Conservation (phyloP, 441 rosid species). For the Flueggea neowawraea region DNA sequence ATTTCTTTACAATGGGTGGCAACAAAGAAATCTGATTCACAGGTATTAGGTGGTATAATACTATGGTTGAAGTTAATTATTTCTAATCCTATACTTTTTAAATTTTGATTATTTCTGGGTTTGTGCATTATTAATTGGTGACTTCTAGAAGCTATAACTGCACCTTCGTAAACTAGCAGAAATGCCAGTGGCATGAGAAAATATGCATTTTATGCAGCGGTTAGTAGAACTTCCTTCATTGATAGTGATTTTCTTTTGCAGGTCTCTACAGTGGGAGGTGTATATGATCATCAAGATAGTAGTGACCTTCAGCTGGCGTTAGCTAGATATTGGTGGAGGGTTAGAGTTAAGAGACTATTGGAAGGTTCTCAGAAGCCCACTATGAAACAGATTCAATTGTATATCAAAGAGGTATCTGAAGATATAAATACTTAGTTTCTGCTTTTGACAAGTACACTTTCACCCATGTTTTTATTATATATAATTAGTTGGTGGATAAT, state of each 20-base stretch:
- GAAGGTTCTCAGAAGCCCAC: constrained; percentile 53
- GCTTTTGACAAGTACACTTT: background rate
- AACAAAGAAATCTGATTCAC: too few species aligned
- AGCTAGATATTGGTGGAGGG: constrained; percentile 54
- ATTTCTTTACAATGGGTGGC: background rate
- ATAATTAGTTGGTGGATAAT: background rate
- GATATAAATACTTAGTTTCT: background rate
- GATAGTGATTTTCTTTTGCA: constrained; percentile 19
- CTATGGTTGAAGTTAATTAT: background rate
- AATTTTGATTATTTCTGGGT: background rate
- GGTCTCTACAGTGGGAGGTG: constrained; percentile 51
- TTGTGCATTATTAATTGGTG: too few species aligned
- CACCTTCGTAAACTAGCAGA: too few species aligned
- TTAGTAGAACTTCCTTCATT: constrained; percentile 7
- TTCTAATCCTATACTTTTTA: background rate
- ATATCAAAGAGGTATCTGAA: constrained; percentile 60
- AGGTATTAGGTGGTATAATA: background rate
- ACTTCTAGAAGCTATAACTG: too few species aligned
- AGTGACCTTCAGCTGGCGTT: constrained; percentile 43
- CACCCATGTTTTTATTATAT: background rate
- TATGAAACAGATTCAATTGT: constrained; percentile 49
- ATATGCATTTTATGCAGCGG: background rate
- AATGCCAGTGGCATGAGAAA: too few species aligned
- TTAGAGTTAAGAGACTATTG: constrained; percentile 36
- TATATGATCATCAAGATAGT: constrained; percentile 40